Base-by-base conservation (phyloP, 2,329 filamentous ascomycete species). In the Pseudocercospora macadamiae region DNA sequence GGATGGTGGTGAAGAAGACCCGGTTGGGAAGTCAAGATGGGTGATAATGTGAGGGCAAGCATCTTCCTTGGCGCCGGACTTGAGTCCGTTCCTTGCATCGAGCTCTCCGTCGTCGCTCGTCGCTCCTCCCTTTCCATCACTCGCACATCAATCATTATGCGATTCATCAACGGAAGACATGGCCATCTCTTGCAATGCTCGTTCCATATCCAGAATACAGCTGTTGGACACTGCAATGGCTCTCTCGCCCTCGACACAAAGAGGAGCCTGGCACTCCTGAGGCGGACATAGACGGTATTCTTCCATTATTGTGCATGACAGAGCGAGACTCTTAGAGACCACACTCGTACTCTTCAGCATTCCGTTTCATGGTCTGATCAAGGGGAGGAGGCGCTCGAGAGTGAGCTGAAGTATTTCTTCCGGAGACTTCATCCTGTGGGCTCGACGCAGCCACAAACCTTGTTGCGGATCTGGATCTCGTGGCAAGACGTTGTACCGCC, bases 391-490 rank as follows among this genome's bases (percentile, higher is more conserved):
- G 42, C 42, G 23, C 42, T 6, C 42, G 7, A 26, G 14, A 8
- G 6, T 25, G 42, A 47, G 42, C 42, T 47, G 23, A 47, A 16
- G 42, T 26, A 14, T 6, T 28, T 3, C 23, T 47, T 25, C 42
- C 42, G 42, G 23, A 47, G 10, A 23, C 14, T 14, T 23, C 19
- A 21, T 14, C 26, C 19, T 25, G n/a, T 23, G 21, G 42, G 19
- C 42, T 47, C 42, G 42, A 18, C 26, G 42, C 42, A 47, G 42
- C 51, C 44, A 34, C 56, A 59, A 59, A 59, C 56, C 39, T 32
- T 54, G 18, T 51, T 51, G n/a, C 42, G n/a, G 56, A 51, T 54
- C 56, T 54, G 42, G 56, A 54, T 51, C 44, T 39, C 56, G 51
- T 59, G 51, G 51, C 56, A 45, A 47, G n/a, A 36, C 44, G 26